A percentile compares a stretch with the other conserved stretches of the same genome.
phyloP scores from a whole-genome alignment of 768 basidiomycete genomes.

The Boletus subparvulus region DNA sequence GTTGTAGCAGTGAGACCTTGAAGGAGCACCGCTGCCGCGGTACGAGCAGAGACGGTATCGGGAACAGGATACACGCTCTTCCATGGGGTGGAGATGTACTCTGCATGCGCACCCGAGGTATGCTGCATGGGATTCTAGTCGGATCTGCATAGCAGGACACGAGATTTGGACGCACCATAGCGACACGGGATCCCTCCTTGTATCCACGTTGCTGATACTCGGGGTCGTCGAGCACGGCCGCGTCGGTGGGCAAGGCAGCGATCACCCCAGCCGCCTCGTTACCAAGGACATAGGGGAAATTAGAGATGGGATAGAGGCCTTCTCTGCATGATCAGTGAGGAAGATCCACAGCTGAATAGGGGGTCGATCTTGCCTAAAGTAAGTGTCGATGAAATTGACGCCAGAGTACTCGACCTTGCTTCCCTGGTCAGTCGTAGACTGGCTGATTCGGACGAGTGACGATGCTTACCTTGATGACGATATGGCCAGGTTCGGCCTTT shows the following conservation, averaged over 20 bases:
- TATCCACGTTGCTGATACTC: conserved; percentile 65
- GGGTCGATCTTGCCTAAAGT: conserved; percentile 55
- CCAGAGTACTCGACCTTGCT: conserved; percentile 69
- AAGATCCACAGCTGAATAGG: not conserved
- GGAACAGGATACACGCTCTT: conserved; percentile 65
- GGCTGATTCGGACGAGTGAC: not conserved
- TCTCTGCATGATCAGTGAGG: conserved; percentile 37
- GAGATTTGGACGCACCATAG: conserved; percentile 51
- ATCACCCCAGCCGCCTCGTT: conserved; percentile 79
- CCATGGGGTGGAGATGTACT: conserved; percentile 71
- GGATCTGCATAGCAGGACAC: not conserved
- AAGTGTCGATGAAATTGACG: conserved; percentile 87
- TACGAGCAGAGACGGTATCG: conserved; percentile 50
- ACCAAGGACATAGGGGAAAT: conserved; percentile 69
- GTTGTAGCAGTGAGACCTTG: conserved; percentile 79
- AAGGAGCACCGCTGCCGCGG: conserved; percentile 65
- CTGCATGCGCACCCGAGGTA: conserved; percentile 55
- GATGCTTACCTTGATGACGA: conserved; percentile 42
- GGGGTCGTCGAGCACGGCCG: conserved; percentile 54
- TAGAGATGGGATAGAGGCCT: conserved; percentile 60
- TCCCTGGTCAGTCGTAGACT: not conserved
- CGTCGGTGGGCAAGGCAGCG: conserved; percentile 69
- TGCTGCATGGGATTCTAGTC: conserved; percentile 35
- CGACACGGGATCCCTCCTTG: conserved; percentile 70
- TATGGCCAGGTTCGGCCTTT: conserved; percentile 53